phyloP scores from a whole-genome alignment of 805 yeast species.

The Pichia nakasei region DNA sequence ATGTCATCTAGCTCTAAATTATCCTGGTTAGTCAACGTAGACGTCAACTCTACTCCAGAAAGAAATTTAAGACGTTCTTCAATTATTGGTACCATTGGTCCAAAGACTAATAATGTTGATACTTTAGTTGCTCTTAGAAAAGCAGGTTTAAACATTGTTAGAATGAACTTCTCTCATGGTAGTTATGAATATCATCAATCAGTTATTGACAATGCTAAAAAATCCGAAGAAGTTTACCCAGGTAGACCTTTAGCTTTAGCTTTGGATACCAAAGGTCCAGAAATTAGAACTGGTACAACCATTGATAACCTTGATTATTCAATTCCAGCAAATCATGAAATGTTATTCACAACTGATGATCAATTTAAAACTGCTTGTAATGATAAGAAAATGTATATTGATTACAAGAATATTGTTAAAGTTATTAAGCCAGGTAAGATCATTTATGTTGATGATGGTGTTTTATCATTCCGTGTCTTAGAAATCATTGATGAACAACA shows the following conservation, averaged over 20 bases:
- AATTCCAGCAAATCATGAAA: constrained; percentile 76
- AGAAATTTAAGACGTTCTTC: constrained; percentile 84
- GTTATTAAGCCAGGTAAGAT: constrained; percentile 82
- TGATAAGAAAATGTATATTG: constrained; percentile 78
- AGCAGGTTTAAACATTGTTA: constrained; percentile 95
- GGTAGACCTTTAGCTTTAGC: constrained; percentile 99
- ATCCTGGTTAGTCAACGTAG: constrained; percentile 77
- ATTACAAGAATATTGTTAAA: constrained; percentile 93
- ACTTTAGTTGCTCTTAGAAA: constrained; percentile 79
- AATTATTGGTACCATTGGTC: constrained; percentile 98
- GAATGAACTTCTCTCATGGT: constrained; percentile 99
- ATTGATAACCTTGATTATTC: constrained; percentile 71
- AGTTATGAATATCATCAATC: constrained; percentile 95
- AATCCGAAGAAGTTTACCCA: constrained; percentile 80
- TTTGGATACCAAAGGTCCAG: constrained; percentile 98
- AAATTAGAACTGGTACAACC: constrained; percentile 98
- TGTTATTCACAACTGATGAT: constrained; percentile 90
- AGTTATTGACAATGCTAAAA: constrained; percentile 92
- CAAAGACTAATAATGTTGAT: constrained; percentile 90
- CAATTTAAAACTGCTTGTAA: constrained; percentile 62
- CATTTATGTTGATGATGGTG: constrained; percentile 97
- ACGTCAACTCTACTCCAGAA: constrained; percentile 67
- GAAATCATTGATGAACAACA: constrained; percentile 75
- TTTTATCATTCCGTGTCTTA: constrained; percentile 84
- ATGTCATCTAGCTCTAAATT: constrained; percentile 35